Evolutionary conservation across 768 basidiomycete genomes (phyloP).

Genomic region (Suillus discolor): DNA sequence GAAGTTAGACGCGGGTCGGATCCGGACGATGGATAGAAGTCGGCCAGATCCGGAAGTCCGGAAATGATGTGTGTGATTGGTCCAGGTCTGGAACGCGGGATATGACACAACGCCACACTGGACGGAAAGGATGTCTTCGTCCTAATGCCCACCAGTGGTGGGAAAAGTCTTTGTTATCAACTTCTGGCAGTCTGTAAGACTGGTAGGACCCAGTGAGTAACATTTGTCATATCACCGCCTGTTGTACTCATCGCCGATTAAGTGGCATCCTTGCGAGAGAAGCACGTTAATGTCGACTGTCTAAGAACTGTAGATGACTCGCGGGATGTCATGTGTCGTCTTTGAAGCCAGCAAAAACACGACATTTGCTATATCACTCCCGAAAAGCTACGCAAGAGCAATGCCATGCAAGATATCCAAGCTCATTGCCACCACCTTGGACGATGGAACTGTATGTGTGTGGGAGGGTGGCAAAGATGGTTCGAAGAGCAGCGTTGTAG

Average conservation of each 20-base stretch:
- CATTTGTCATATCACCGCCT: slow-evolving; percentile 89
- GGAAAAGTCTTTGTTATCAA: slow-evolving; percentile 87
- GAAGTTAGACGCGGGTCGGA: too few species aligned
- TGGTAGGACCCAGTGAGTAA: slow-evolving; percentile 78
- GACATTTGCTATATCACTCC: slow-evolving; percentile 88
- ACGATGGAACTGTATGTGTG: slow-evolving; percentile 89
- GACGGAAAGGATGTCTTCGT: slow-evolving; percentile 88
- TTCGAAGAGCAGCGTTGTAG: slow-evolving; percentile 70
- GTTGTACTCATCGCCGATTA: slow-evolving; percentile 91
- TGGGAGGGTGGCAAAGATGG: slow-evolving; percentile 89
- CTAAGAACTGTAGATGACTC: slow-evolving; percentile 45
- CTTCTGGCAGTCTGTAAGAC: slow-evolving; percentile 82
- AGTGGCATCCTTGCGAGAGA: slow-evolving; percentile 63
- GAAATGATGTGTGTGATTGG: too few species aligned
- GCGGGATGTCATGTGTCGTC: slow-evolving; percentile 41
- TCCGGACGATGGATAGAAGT: too few species aligned
- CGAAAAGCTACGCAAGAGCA: slow-evolving; percentile 77
- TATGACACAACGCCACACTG: too few species aligned
- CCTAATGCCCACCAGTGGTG: slow-evolving; percentile 95
- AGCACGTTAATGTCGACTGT: slow-evolving; percentile 68
- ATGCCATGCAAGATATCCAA: slow-evolving; percentile 60
- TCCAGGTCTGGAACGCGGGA: too few species aligned
- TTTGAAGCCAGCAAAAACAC: slow-evolving; percentile 52
- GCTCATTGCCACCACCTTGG: slow-evolving; percentile 83
- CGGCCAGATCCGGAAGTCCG: too few species aligned